Conservation (phyloP, 2,329 filamentous ascomycete species). For the Sarocladium kiliense region DNA sequence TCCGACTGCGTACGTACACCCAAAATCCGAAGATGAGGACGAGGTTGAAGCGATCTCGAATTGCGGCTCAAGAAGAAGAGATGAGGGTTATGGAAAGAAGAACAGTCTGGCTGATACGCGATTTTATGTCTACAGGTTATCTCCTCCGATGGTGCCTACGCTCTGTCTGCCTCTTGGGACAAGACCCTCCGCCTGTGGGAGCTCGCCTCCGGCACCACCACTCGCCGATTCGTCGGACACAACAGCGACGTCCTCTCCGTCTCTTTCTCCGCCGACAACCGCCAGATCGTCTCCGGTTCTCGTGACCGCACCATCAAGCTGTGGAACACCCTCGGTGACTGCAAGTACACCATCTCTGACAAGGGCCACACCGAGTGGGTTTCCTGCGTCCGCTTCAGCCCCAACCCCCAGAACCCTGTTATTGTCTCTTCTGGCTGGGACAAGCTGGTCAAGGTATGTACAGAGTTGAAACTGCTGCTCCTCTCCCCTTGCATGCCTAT, state of each 20-base stretch:
- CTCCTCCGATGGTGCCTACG: constrained; percentile 98
- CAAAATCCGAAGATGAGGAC: constrained; percentile 4
- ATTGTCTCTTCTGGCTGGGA: constrained; percentile 99
- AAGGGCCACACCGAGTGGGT: constrained; percentile 99
- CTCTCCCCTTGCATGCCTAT: neutral
- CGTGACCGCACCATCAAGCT: constrained; percentile 99
- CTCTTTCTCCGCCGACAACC: constrained; percentile 99
- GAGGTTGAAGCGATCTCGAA: neutral
- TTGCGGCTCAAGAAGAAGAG: neutral
- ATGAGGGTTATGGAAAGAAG: neutral
- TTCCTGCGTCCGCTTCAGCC: constrained; percentile 98
- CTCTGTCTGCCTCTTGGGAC: constrained; percentile 98
- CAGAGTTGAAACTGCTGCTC: constrained; percentile 9
- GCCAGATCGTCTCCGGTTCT: constrained; percentile 98
- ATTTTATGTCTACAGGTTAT: constrained; percentile 64
- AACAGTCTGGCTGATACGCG: constrained; percentile 1
- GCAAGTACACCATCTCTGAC: constrained; percentile 99
- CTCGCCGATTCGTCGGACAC: constrained; percentile 97
- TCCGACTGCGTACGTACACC: constrained; percentile 90
- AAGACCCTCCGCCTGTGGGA: constrained; percentile 99
- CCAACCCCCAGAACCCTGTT: constrained; percentile 99
- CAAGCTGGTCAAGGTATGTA: constrained; percentile 98
- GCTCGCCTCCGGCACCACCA: constrained; percentile 94
- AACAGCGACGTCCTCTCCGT: constrained; percentile 99
- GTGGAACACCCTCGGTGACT: constrained; percentile 99